Evolutionary conservation across 2,329 filamentous ascomycete genomes (phyloP).

Genomic region (Sphaerostilbella broomeana): DNA sequence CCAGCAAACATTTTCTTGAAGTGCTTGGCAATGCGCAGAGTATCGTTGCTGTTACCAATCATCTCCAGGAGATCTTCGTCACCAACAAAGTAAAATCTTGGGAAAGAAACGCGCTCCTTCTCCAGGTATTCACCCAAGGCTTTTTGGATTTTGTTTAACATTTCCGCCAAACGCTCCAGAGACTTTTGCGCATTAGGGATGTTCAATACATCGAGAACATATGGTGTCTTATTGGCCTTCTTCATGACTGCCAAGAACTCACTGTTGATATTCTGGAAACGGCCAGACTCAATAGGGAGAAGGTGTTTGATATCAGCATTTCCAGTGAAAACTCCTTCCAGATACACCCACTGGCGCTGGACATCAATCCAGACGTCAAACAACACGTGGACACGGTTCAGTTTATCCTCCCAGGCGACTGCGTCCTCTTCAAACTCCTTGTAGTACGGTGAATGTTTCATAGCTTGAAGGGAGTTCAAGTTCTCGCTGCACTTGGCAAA

Average conservation of each 20-base stretch:
- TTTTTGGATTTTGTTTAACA: constrained; percentile 98
- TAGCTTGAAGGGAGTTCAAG: constrained; percentile 92
- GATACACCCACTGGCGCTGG: constrained; percentile 99
- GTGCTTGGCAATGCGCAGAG: constrained; percentile 91
- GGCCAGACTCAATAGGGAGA: constrained; percentile 88
- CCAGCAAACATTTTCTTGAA: constrained; percentile 99
- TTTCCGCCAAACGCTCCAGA: constrained; percentile 87
- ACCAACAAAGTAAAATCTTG: constrained; percentile 98
- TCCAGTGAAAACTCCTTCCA: constrained; percentile 97
- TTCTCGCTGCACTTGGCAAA: constrained; percentile 99
- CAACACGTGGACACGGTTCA: constrained; percentile 93
- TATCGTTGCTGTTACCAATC: constrained; percentile 98
- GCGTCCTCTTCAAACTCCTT: constrained; percentile 99
- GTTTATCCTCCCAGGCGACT: constrained; percentile 92
- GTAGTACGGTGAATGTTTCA: constrained; percentile 98
- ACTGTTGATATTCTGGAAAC: constrained; percentile 98
- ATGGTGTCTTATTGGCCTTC: constrained; percentile 94
- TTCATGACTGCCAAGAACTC: constrained; percentile 99
- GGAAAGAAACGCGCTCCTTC: constrained; percentile 94
- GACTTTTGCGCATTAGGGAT: constrained; percentile 96
- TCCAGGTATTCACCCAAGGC: constrained; percentile 97
- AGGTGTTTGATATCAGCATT: constrained; percentile 99
- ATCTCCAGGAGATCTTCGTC: constrained; percentile 98
- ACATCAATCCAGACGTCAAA: constrained; percentile 99
- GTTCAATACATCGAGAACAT: constrained; percentile 89